Percentiles rank a stretch among this genome's conserved stretches.
Conservation (phyloP, 2,329 filamentous ascomycete genomes). For the Mariannaea sp. region DNA sequence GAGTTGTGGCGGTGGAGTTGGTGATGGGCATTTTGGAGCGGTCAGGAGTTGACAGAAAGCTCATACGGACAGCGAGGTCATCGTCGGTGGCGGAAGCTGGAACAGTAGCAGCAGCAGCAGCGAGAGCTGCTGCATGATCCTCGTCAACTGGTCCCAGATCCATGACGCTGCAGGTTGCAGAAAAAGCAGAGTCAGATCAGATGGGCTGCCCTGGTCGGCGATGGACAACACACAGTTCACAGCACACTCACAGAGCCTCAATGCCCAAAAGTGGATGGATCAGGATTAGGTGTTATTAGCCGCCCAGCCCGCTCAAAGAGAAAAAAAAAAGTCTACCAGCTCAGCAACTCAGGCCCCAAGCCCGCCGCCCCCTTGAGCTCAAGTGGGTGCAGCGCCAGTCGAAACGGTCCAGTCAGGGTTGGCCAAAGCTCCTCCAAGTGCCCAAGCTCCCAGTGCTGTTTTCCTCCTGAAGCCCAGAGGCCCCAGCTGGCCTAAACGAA, state of each 20-base stretch:
- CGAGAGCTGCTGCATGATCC: conserved; percentile 35
- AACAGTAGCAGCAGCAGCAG: conserved; percentile 30
- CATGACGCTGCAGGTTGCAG: conserved; percentile 25
- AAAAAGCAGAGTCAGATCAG: conserved; percentile 12
- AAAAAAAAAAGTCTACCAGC: conserved; percentile 33
- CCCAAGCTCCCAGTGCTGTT: neutral
- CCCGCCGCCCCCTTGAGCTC: conserved; percentile 29
- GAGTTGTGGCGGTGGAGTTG: conserved; percentile 28
- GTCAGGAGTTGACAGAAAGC: conserved; percentile 35
- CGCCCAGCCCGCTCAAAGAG: conserved; percentile 24
- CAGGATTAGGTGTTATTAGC: conserved; percentile 26
- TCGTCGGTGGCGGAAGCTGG: conserved; percentile 27
- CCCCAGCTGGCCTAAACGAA: conserved; percentile 5
- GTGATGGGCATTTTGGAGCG: conserved; percentile 29
- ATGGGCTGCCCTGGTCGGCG: conserved; percentile 7
- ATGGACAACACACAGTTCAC: conserved; percentile 28
- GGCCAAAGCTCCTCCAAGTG: conserved; percentile 12
- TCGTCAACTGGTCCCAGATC: conserved; percentile 36
- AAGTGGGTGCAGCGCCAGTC: conserved; percentile 14
- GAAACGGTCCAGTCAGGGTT: conserved; percentile 6
- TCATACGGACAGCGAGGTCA: conserved; percentile 20
- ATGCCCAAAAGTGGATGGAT: conserved; percentile 18
- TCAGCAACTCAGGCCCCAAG: conserved; percentile 17
- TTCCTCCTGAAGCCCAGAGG: neutral
- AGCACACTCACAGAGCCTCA: conserved; percentile 29